Percentiles rank a stretch among this genome's conserved stretches.
phyloP scores from a whole-genome alignment of 371 early-diverging fungal species.

The Thermomucor indicae-seudaticae region DNA sequence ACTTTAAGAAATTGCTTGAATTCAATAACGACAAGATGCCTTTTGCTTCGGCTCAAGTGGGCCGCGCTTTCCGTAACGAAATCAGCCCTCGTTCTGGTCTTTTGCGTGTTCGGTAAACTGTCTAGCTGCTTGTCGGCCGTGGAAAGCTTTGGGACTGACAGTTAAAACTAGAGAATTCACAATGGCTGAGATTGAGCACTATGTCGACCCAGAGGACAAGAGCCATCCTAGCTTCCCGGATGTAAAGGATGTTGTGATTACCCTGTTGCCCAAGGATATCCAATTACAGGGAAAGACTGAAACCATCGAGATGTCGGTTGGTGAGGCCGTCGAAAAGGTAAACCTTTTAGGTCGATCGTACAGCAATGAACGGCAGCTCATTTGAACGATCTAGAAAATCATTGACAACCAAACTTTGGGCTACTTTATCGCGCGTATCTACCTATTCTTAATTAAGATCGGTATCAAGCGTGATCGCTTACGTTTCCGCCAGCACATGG shows the following conservation, averaged over 20 bases:
- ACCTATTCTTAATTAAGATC: conserved; percentile 89
- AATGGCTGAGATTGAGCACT: conserved; percentile 99
- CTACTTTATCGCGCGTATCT: conserved; percentile 97
- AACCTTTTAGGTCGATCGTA: not conserved
- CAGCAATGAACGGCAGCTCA: not conserved
- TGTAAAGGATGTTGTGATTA: conserved; percentile 74
- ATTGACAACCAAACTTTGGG: conserved; percentile 98
- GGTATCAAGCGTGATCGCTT: conserved; percentile 90
- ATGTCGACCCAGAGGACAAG: conserved; percentile 95
- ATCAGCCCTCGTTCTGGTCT: conserved; percentile 98
- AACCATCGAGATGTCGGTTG: conserved; percentile 73
- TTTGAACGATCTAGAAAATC: conserved; percentile 47
- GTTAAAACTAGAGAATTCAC: conserved; percentile 84
- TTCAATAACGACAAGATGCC: conserved; percentile 99
- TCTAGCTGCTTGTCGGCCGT: not conserved
- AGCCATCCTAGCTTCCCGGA: conserved; percentile 89
- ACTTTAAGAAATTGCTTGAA: conserved; percentile 97
- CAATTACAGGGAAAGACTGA: conserved; percentile 80
- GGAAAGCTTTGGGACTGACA: not conserved
- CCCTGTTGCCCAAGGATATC: conserved; percentile 72
- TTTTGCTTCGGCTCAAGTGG: conserved; percentile 98
- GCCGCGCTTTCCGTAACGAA: conserved; percentile 99
- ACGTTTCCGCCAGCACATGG: conserved; percentile 99
- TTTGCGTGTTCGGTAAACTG: conserved; percentile 86
- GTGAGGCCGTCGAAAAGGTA: conserved; percentile 89